A percentile compares a stretch with the other conserved stretches of the same genome.
Conservation (phyloP, 805 yeast species). For the Sugiyamaella marilandica region DNA sequence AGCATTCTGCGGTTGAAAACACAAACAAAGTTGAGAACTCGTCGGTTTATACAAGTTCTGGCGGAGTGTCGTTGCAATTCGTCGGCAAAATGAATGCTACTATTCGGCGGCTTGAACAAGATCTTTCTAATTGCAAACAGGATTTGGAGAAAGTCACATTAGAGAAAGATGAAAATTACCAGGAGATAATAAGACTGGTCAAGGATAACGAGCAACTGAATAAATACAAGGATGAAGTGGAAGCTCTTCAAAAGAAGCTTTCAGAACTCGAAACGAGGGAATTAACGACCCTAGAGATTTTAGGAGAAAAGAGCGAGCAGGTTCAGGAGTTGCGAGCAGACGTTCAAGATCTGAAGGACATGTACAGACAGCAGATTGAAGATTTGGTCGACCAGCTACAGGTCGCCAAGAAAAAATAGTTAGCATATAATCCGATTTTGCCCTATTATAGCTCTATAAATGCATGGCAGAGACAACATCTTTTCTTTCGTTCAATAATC, state of each 20-base stretch:
- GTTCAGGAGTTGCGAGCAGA: conserved; percentile 86
- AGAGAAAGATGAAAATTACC: conserved; percentile 64
- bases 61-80: conserved; percentile 49
- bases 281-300: conserved; percentile 57
- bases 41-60: conserved; percentile 17
- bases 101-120: conserved; percentile 75
- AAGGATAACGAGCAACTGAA: conserved; percentile 48
- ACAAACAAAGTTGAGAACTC: conserved; percentile 9
- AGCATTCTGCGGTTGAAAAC: conserved; percentile 5
- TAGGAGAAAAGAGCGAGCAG: conserved; percentile 84
- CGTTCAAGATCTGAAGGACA: conserved; percentile 79
- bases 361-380: conserved; percentile 79
- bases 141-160: conserved; percentile 49
- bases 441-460: conserved; percentile 1
- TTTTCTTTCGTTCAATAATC: background rate
- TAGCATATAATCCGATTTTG: background rate
- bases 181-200: conserved; percentile 58
- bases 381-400: conserved; percentile 61
- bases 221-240: conserved; percentile 33
- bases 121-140: conserved; percentile 58
- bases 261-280: conserved; percentile 41
- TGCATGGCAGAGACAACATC: background rate
- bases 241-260: conserved; percentile 31
- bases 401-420: conserved; percentile 34
- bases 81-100: conserved; percentile 71